Evolutionary conservation across 495 filamentous ascomycete genomes (phyloP).

Genomic region (Staphylotrichum longicolle): DNA sequence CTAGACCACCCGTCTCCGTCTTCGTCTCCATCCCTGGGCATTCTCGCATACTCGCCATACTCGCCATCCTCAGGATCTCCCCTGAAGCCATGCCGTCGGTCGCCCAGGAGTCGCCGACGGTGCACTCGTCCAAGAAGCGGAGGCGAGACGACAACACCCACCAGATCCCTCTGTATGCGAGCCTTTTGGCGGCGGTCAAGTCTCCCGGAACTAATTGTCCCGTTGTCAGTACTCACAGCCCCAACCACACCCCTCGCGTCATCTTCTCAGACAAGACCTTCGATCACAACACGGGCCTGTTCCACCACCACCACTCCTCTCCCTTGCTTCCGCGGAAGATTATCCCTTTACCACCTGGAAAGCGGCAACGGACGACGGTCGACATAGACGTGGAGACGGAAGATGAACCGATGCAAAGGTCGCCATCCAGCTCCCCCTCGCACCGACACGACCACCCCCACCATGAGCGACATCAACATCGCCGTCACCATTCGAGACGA

Average conservation of each 20-base stretch:
- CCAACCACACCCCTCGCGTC: conserved; percentile 9
- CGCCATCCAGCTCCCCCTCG: conserved; percentile 16
- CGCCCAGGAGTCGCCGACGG: conserved; percentile 28
- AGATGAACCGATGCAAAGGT: conserved; percentile 16
- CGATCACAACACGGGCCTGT: conserved; percentile 15
- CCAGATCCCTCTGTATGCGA: conserved; percentile 37
- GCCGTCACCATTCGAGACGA: background rate
- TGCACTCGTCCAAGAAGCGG: conserved; percentile 40
- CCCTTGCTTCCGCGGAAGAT: conserved; percentile 30
- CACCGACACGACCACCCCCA: conserved; percentile 6
- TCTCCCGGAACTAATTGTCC: conserved; percentile 13
- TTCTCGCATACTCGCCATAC: no score
- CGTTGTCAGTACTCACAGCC: conserved; percentile 17
- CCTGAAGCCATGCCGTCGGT: conserved; percentile 34
- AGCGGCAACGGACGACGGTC: conserved; percentile 28
- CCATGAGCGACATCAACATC: conserved; percentile 16
- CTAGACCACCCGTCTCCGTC: background rate
- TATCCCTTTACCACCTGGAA: conserved; percentile 36
- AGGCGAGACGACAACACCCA: conserved; percentile 38
- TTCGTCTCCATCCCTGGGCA: background rate
- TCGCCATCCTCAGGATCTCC: background rate
- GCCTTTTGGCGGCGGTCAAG: conserved; percentile 11
- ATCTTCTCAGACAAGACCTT: conserved; percentile 15
- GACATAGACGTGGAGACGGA: conserved; percentile 17
- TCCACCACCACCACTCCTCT: conserved; percentile 17